Percentiles rank a stretch among this genome's conserved stretches.
phyloP scores from a whole-genome alignment of 2,329 filamentous ascomycete species.

The Beauveria australis region DNA sequence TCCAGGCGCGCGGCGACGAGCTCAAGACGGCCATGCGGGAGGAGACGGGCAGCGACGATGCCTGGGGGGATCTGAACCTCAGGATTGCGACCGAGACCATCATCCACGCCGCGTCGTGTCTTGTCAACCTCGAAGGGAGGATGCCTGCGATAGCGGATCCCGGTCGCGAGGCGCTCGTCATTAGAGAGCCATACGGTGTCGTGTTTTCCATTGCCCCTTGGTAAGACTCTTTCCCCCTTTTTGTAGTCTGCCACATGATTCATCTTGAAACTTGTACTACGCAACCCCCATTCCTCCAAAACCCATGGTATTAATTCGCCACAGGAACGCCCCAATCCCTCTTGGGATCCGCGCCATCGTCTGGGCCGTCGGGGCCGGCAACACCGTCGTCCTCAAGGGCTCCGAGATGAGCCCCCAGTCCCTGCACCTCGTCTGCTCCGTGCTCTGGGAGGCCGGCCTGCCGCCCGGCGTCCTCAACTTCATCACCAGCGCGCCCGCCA shows the following conservation, averaged over 20 bases:
- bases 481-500: conserved; percentile 51
- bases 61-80: conserved; percentile 36
- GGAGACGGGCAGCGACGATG: conserved; percentile 34
- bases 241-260: background rate
- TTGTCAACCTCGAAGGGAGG: conserved; percentile 29
- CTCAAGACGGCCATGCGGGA: conserved; percentile 48
- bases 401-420: conserved; percentile 56
- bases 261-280: too few relatives aligned
- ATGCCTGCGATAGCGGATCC: conserved; percentile 27
- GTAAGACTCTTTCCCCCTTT: conserved; percentile 12
- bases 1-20: conserved; percentile 53
- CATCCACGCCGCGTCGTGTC: conserved; percentile 35
- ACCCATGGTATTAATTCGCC: background rate
- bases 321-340: conserved; percentile 43
- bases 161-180: conserved; percentile 26
- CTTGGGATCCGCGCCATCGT: conserved; percentile 42
- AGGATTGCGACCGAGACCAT: conserved; percentile 28
- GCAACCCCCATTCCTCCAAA: background rate
- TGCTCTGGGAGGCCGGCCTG: conserved; percentile 62
- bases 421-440: conserved; percentile 50
- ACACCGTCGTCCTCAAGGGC: conserved; percentile 63
- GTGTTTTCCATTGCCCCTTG: conserved; percentile 24
- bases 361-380: conserved; percentile 61
- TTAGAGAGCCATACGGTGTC: conserved; percentile 22
- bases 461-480: conserved; percentile 64